Percentiles rank a stretch among this genome's conserved stretches.
phyloP scores from a whole-genome alignment of 345 rosid species.

The Salix exigua region DNA sequence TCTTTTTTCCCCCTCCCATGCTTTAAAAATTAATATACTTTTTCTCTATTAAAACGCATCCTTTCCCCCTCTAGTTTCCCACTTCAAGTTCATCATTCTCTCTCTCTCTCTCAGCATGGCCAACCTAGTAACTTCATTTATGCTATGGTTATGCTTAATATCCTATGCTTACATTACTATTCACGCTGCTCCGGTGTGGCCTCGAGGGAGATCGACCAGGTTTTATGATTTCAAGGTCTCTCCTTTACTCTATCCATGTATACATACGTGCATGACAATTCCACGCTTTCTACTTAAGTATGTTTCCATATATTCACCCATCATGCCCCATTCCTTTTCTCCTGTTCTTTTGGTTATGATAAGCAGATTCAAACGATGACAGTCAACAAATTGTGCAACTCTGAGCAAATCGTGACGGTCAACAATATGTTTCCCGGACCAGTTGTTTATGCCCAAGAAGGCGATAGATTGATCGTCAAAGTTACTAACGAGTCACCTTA shows the following conservation, averaged over 20 bases:
- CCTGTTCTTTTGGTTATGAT: background rate
- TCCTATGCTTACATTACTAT: slow-evolving; percentile 25
- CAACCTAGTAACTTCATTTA: slow-evolving; percentile 21
- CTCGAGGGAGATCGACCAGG: slow-evolving; percentile 45
- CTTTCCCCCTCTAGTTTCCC: background rate
- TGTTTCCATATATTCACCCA: too few relatives aligned
- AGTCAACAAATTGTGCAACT: slow-evolving; percentile 59
- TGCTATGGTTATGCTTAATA: slow-evolving; percentile 32
- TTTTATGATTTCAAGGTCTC: slow-evolving; percentile 74
- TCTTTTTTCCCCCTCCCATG: slow-evolving; percentile 10
- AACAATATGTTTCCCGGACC: slow-evolving; percentile 80
- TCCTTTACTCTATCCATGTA: background rate
- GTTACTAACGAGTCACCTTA: slow-evolving; percentile 69
- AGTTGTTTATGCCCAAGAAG: slow-evolving; percentile 66
- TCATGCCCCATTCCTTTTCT: background rate
- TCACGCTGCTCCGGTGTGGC: slow-evolving; percentile 24
- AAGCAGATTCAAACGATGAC: slow-evolving; percentile 55
- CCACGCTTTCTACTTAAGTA: background rate
- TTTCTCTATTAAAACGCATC: slow-evolving; percentile 18
- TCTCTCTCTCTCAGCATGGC: slow-evolving; percentile 32
- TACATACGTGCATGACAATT: background rate
- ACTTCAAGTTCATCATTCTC: background rate
- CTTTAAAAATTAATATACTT: slow-evolving; percentile 10
- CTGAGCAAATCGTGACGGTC: slow-evolving; percentile 57
- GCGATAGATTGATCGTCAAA: slow-evolving; percentile 56